phyloP scores from a whole-genome alignment of 1,139 yeast genomes.

The Sugiyamaella japonica region DNA sequence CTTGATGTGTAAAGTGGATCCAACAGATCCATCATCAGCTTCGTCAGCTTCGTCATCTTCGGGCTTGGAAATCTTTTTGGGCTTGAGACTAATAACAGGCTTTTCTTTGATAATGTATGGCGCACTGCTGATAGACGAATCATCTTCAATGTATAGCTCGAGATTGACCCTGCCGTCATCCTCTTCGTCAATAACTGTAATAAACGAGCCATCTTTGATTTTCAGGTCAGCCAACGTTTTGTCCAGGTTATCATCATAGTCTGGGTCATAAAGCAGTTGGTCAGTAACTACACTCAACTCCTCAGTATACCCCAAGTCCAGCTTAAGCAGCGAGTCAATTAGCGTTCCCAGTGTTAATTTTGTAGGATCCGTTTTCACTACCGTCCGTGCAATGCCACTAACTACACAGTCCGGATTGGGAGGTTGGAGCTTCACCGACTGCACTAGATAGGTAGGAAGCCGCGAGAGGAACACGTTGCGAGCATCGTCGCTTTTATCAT shows the following conservation, averaged over 20 bases:
- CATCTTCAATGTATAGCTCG: slow-evolving; percentile 55
- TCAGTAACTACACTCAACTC: slow-evolving; percentile 67
- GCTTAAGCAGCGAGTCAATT: slow-evolving; percentile 48
- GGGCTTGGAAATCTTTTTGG: slow-evolving; percentile 15
- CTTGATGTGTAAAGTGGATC: slow-evolving; percentile 4
- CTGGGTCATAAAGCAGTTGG: slow-evolving; percentile 75
- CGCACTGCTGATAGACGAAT: slow-evolving; percentile 10
- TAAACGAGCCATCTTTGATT: slow-evolving; percentile 55
- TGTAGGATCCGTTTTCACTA: slow-evolving; percentile 41
- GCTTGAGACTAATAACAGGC: slow-evolving; percentile 24
- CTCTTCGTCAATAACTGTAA: slow-evolving; percentile 77
- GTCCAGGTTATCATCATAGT: slow-evolving; percentile 76
- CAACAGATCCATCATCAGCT: slow-evolving; percentile 18
- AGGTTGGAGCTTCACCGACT: slow-evolving; percentile 57
- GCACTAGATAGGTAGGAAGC: slow-evolving; percentile 66
- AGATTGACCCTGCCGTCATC: slow-evolving; percentile 60
- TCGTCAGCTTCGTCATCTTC: slow-evolving; percentile 19
- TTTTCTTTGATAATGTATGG: slow-evolving; percentile 22
- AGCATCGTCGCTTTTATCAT: slow-evolving; percentile 35
- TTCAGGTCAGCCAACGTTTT: slow-evolving; percentile 56
- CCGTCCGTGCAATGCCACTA: slow-evolving; percentile 64
- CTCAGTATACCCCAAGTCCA: slow-evolving; percentile 57
- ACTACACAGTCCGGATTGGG: slow-evolving; percentile 74
- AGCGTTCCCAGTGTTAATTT: slow-evolving; percentile 45
- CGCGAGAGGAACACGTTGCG: slow-evolving; percentile 61